phyloP scores from a whole-genome alignment of 2,329 filamentous ascomycete species.

The Aureobasidium leucospermi region DNA sequence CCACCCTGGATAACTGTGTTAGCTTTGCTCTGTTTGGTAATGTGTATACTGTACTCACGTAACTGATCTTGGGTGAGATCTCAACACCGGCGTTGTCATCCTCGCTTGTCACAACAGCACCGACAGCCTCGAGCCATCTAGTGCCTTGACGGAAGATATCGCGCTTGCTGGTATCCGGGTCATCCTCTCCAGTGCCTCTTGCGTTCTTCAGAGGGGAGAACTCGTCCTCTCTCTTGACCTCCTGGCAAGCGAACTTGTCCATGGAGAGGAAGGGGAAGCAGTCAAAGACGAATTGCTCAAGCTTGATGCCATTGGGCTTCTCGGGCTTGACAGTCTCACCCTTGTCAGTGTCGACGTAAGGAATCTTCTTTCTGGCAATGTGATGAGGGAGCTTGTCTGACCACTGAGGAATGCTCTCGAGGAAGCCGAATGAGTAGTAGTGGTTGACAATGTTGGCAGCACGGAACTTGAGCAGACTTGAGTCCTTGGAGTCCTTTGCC shows the following conservation, averaged over 20 bases:
- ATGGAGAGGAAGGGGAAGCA: slow-evolving; percentile 86
- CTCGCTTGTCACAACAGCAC: slow-evolving; percentile 65
- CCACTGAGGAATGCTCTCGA: slow-evolving; percentile 85
- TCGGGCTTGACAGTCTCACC: slow-evolving; percentile 82
- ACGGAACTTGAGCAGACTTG: slow-evolving; percentile 82
- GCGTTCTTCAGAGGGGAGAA: slow-evolving; percentile 97
- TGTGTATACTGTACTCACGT: slow-evolving; percentile 54
- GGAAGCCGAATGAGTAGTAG: slow-evolving; percentile 94
- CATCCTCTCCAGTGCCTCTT: slow-evolving; percentile 78
- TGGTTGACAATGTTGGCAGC: slow-evolving; percentile 99
- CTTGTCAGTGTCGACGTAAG: slow-evolving; percentile 59
- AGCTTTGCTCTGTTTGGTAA: not conserved
- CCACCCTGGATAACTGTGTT: slow-evolving; percentile 41
- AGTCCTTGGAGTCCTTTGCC: slow-evolving; percentile 74
- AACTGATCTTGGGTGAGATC: slow-evolving; percentile 88
- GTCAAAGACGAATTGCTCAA: slow-evolving; percentile 98
- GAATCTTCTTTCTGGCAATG: slow-evolving; percentile 97
- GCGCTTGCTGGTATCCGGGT: slow-evolving; percentile 82
- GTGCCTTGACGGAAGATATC: slow-evolving; percentile 88
- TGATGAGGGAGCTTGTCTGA: slow-evolving; percentile 84
- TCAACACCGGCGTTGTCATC: slow-evolving; percentile 64
- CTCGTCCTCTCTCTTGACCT: slow-evolving; percentile 94
- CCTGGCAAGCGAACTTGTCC: slow-evolving; percentile 87
- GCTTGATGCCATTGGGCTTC: slow-evolving; percentile 96
- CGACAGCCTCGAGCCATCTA: slow-evolving; percentile 75